Conservation (phyloP, 441 rosid species). For the Arabidopsis hybrid region DNA sequence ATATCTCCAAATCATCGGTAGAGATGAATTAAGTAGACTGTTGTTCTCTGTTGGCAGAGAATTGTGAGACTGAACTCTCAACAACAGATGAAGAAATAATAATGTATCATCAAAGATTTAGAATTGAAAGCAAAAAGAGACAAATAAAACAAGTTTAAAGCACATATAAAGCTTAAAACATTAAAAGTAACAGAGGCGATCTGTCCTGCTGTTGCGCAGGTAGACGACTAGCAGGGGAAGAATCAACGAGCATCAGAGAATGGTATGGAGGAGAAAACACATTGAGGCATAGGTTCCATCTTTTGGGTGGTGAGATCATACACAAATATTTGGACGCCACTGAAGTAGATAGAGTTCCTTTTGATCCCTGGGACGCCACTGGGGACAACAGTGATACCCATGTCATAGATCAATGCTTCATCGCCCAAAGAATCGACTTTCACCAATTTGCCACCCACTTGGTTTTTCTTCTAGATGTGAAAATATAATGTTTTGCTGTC, state of each 20-base stretch:
- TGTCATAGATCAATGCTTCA: constrained; percentile 17
- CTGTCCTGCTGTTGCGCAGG: too few species aligned
- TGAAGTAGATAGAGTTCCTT: constrained; percentile 30
- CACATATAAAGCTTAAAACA: too few species aligned
- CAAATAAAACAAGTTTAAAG: background rate
- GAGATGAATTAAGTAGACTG: background rate
- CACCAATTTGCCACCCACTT: background rate
- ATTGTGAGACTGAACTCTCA: background rate
- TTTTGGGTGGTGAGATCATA: background rate
- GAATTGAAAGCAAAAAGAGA: background rate
- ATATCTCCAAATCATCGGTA: background rate
- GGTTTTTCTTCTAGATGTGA: background rate
- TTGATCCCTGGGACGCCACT: constrained; percentile 16
- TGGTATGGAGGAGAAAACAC: background rate
- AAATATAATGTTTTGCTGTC: constrained; percentile 3
- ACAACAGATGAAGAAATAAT: background rate
- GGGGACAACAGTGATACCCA: constrained; percentile 25
- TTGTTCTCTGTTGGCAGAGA: background rate
- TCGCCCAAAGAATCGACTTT: constrained; percentile 11
- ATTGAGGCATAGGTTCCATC: background rate
- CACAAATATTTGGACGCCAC: constrained; percentile 9
- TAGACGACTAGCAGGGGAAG: background rate
- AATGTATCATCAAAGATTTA: background rate
- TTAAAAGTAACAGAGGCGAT: background rate
- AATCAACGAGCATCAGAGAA: constrained; percentile 5